These are phyloP conservation scores for Phyllostachys edulis DNA, from an alignment of 176 grass and related monocot genomes.

Conservation along the genomic window DNA sequence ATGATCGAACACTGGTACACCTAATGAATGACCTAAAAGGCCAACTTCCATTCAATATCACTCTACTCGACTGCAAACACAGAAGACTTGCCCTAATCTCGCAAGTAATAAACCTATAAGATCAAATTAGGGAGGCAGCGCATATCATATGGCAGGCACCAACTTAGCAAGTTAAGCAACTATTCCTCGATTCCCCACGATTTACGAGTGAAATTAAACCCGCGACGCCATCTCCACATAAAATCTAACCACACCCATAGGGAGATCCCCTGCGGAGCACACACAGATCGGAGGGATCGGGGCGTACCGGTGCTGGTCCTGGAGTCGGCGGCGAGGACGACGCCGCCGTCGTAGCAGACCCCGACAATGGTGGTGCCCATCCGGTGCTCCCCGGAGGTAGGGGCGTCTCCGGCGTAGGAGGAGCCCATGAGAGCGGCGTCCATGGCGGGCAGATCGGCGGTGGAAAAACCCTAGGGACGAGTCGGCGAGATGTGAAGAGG, in stretches of 20 bases:
- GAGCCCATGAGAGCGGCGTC: conserved; percentile 15
- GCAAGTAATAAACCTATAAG: neutral
- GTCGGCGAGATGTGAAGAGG: neutral
- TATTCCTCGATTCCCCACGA: neutral
- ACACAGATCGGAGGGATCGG: neutral
- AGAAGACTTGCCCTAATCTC: neutral
- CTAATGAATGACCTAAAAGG: neutral
- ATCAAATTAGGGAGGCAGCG: neutral
- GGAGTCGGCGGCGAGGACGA: conserved; percentile 86
- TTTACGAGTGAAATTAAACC: neutral
- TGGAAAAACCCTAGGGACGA: neutral
- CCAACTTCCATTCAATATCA: neutral
- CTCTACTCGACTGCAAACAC: neutral
- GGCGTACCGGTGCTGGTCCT: conserved; percentile 82
- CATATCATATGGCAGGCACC: neutral
- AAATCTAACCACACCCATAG: neutral
- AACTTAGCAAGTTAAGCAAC: neutral
- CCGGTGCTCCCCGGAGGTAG: conserved; percentile 51
- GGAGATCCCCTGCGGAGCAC: neutral
- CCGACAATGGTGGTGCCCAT: conserved; percentile 92
- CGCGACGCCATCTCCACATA: neutral
- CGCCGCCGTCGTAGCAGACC: conserved; percentile 76
- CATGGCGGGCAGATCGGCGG: neutral
- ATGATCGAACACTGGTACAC: neutral
- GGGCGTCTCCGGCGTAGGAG: conserved; percentile 27